Base-by-base conservation (phyloP, 2,329 filamentous ascomycete genomes). In the Nemania diffusa region DNA sequence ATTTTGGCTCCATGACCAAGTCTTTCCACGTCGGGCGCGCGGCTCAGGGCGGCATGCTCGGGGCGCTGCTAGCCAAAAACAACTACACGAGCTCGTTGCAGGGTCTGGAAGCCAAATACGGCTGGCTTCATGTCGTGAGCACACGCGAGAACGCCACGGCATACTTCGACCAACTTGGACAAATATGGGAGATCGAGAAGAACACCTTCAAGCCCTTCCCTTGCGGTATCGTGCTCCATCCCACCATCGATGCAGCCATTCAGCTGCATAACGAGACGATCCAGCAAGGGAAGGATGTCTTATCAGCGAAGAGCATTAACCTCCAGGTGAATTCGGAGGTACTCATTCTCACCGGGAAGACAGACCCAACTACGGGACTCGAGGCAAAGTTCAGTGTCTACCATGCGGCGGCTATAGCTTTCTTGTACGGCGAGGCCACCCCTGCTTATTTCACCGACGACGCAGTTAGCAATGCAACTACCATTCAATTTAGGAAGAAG, bases 131-230 rank as follows among this genome's bases (percentile, higher is more conserved):
- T 65, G 83, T 87, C 2, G 83, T 86, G 22, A 80, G 81, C 67
- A 75, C 79, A 40, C 75, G 80, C 3, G 79, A 83, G 51, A 77
- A 77, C 22, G 73, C 72, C 34, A 76, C 78, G 40, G 75, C 82
- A 20, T 77, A 76, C 32, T 73, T 80, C 6, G 77, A 76, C 42
- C 77, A 81, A 65, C 72, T 84, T 40, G 78, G 72, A 1, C 62
- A 64, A 64, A 48, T 71, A 1, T 87, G 85, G 85, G 84, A 87
- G 76, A 82, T 84, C 8, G 78, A 82, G 71, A 80, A 81, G 69
- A 87, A 87, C 68, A 81, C 83, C 1, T 87, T 87, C 76, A 87
- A 88, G 72, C 85, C 85, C 0, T 88, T 84, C 67, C 85, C 85
- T 0, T 87, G 85, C 73, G 85, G 85, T 0, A 87, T 87, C 66